Base-by-base conservation (phyloP, 805 yeast genomes). In the Scheffersomyces coipomensis region DNA sequence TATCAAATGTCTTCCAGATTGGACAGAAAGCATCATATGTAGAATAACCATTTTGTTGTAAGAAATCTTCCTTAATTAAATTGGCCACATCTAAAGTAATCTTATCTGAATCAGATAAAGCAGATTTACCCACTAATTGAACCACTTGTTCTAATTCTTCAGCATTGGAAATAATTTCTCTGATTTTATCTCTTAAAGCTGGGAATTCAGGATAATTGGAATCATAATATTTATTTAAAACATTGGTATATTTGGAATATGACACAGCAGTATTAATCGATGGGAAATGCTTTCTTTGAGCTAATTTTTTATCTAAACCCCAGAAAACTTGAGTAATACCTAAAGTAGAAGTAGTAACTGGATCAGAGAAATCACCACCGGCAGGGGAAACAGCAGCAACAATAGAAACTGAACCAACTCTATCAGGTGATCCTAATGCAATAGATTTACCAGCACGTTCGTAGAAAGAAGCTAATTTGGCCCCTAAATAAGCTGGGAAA, bases 341-440 rank as follows among this genome's bases (percentile, higher is more conserved):
- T 60, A 93, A 80, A 25, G 99, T 93, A 6, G 99, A 81, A 16
- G 98, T 91, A 19, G 99, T 93, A 53, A 93, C 99, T 33, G 99
- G 99, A 73, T 93, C 99, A 19, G 98, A 91, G 83, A 93, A 91
- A 76, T 93, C 99, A 83, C 99, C 99, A 82, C 99, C 99, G 40
- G 99, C 98, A 52, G 99, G 99, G 4, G 98, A 93, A 29, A 93
- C 99, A 53, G 99, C 99, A 44, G 99, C 99, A 58, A 93, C 75
- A 68, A 93, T 93, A n/a, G 99, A 93, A 48, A 93, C 99, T 22
- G 99, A 91, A 46, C 99, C 99, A 51, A 79, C 61, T 76, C 99
- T 89, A 54, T 87, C 86, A 48, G 99, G 99, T 43, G 95, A 88
- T 60, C 99, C 99, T 44, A 93, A 76, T 2, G 96, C 91, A 56